phyloP scores from a whole-genome alignment of 768 basidiomycete genomes.

The Sporobolomyces pararoseus region DNA sequence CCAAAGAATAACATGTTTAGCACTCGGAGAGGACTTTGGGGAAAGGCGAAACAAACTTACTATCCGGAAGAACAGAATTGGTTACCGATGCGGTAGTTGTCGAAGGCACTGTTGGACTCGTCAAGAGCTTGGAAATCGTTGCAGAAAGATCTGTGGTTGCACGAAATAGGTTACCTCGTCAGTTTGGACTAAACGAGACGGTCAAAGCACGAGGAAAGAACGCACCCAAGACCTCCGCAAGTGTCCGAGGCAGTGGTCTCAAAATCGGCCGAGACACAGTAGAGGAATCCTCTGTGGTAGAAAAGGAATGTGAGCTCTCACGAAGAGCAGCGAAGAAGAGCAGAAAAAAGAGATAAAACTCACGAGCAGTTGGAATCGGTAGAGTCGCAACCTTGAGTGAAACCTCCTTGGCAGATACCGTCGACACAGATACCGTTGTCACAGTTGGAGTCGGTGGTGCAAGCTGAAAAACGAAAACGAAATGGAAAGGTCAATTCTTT shows the following conservation, averaged over 20 bases:
- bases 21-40: too few relatives aligned
- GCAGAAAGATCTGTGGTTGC: too few relatives aligned
- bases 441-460: conserved; percentile 15
- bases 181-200: too few relatives aligned
- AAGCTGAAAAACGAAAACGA: neutral
- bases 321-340: too few relatives aligned
- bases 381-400: conserved; percentile 8
- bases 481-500: neutral
- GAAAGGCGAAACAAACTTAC: too few relatives aligned
- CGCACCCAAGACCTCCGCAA: conserved; percentile 22
- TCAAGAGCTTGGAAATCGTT: conserved; percentile 8
- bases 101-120: neutral
- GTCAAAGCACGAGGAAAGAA: too few relatives aligned
- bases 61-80: conserved; percentile 6
- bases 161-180: too few relatives aligned
- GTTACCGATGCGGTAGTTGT: neutral
- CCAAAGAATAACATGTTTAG: too few relatives aligned
- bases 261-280: conserved; percentile 15
- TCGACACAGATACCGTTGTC: conserved; percentile 19
- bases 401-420: conserved; percentile 8
- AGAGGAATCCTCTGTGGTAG: conserved; percentile 30
- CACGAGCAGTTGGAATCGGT: conserved; percentile 23
- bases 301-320: too few relatives aligned
- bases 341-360: too few relatives aligned
- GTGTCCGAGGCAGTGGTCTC: neutral